Base-by-base conservation (phyloP, 1,139 yeast species). In the Yamadazyma diospyri region DNA sequence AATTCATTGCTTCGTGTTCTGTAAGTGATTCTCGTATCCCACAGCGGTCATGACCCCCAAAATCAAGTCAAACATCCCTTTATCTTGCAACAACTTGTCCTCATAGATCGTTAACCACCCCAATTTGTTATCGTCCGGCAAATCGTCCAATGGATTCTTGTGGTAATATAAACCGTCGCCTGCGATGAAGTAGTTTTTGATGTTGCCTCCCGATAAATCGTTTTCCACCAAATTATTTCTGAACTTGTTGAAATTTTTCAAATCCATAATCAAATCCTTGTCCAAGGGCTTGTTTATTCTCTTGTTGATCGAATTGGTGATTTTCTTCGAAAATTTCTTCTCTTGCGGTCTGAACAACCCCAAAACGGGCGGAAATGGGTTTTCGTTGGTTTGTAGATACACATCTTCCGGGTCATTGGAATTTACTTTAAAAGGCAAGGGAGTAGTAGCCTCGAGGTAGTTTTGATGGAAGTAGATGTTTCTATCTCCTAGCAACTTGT, bases 101-200 rank as follows among this genome's bases (percentile, higher is more conserved):
- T 78, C 81, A 43, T 72, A 77, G 2, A 78, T 59, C 0, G 84
- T 76, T 4, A 78, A 50, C 85, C 85, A 78, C 1, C 85, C 84
- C 23, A 77, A 43, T 43, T 76, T 78, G 34, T 62, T 68, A 29
- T 73, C 77, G 47, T 73, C 76, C 0, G 84, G 83, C 4, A 69
- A 57, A 50, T 78, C 85, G 48, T 79, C 85, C 6, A 57, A 58
- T 0, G 81, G 79, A 34, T 64, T 61, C 26, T 55, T 51, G 37
- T 50, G 59, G 34, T 56, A 59, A 32, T 63, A 57, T 4, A 77
- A 56, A 1, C 84, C 84, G 51, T 78, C 84, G n/a, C 77, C 75
- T 1, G 78, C 69, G 3, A 56, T 55, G 43, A 59, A 73, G 46
- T 66, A 76, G 18, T 58, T 50, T 25, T 53, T 54, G 22, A 51